Percentiles rank a stretch among this genome's conserved stretches.
Conservation (phyloP, 768 basidiomycete genomes). For the Lentinula lateritia region DNA sequence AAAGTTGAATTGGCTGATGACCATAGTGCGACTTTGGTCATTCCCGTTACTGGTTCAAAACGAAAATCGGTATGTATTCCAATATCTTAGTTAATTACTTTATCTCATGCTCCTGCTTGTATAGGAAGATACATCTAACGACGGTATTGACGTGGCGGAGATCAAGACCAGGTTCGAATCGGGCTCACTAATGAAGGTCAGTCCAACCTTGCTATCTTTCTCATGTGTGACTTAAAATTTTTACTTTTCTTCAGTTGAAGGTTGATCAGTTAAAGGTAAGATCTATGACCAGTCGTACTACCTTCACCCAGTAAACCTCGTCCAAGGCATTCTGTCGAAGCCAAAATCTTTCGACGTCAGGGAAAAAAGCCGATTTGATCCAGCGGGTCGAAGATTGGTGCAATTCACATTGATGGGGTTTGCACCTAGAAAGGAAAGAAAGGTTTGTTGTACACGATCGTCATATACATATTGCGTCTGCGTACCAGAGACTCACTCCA, state of each 20-base stretch:
- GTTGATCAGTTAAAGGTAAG: slow-evolving; percentile 76
- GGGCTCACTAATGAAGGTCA: slow-evolving; percentile 63
- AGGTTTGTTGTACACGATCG: too few species aligned
- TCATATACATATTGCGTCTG: too few species aligned
- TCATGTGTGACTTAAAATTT: neutral
- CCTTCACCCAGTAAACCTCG: slow-evolving; percentile 35
- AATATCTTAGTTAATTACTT: neutral
- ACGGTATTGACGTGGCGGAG: slow-evolving; percentile 65
- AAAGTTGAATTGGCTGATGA: slow-evolving; percentile 59
- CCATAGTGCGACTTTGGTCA: slow-evolving; percentile 51
- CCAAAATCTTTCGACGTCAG: slow-evolving; percentile 55
- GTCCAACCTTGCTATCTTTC: slow-evolving; percentile 13
- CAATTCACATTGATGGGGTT: neutral
- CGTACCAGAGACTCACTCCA: too few species aligned
- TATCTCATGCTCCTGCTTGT: slow-evolving; percentile 4
- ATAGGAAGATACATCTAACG: slow-evolving; percentile 30
- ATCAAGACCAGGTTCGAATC: slow-evolving; percentile 59
- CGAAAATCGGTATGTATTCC: slow-evolving; percentile 60
- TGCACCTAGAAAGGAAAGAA: too few species aligned
- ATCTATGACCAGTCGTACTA: slow-evolving; percentile 5
- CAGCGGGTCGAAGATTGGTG: slow-evolving; percentile 54
- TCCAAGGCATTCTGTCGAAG: slow-evolving; percentile 14
- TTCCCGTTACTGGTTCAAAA: slow-evolving; percentile 48
- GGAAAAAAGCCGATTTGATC: slow-evolving; percentile 69
- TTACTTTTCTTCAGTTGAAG: slow-evolving; percentile 43